Evolutionary conservation across 2,329 filamentous ascomycete genomes (phyloP).

Genomic region (Fusarium pseudocircinatum): DNA sequence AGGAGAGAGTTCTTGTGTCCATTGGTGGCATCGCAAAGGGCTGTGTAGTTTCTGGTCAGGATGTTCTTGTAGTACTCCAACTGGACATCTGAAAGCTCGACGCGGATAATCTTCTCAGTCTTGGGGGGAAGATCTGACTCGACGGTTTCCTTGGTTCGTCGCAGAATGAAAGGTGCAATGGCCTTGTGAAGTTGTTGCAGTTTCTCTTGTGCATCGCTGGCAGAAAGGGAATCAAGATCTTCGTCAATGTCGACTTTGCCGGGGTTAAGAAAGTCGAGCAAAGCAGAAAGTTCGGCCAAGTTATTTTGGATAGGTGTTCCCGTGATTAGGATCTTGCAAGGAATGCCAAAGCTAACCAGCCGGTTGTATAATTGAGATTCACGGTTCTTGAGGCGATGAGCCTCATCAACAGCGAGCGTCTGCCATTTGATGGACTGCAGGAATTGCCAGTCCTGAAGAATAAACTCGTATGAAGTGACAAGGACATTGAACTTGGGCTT

Average conservation of each 20-base stretch:
- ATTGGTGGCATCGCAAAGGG: constrained; percentile 87
- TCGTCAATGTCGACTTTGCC: constrained; percentile 91
- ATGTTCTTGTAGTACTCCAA: constrained; percentile 99
- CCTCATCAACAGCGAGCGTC: constrained; percentile 94
- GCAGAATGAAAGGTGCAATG: constrained; percentile 93
- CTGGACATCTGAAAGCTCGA: constrained; percentile 95
- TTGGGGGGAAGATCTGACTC: constrained; percentile 97
- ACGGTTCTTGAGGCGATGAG: constrained; percentile 94
- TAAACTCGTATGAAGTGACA: constrained; percentile 97
- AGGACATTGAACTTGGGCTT: constrained; percentile 98
- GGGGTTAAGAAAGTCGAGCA: constrained; percentile 98
- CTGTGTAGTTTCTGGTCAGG: constrained; percentile 93
- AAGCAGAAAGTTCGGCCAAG: constrained; percentile 86
- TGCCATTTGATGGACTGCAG: constrained; percentile 96
- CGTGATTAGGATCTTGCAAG: constrained; percentile 91
- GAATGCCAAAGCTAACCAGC: constrained; percentile 85
- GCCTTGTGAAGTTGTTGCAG: constrained; percentile 84
- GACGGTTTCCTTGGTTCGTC: constrained; percentile 96
- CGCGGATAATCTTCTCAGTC: constrained; percentile 98
- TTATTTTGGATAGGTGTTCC: constrained; percentile 99
- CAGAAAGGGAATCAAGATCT: constrained; percentile 82
- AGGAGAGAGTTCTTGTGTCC: constrained; percentile 94
- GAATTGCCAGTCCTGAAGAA: constrained; percentile 85
- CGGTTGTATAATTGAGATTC: constrained; percentile 93
- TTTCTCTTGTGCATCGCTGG: constrained; percentile 85